Evolutionary conservation across 2,329 filamentous ascomycete species (phyloP), one percentile per base, ranked within the genome.

Genomic region (Monilinia fructicola): DNA sequence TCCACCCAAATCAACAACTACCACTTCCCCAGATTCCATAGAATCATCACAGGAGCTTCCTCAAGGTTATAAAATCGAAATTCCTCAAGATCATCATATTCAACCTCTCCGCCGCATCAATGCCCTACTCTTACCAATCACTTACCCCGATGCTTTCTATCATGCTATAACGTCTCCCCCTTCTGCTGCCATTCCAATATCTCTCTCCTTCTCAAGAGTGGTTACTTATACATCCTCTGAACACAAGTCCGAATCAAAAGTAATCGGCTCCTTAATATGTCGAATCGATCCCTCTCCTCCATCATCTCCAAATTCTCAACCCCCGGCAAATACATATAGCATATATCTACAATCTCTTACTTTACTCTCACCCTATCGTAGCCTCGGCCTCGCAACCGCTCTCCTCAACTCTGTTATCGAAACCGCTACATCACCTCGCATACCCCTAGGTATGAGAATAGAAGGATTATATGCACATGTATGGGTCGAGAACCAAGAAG

Each of bases 301-400:
- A 23, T 26, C 56, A 4, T 60, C 42, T 50, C 28, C 56, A 26
- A 18, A 60, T 38, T 7, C 56, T 10, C 11, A 52, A 64, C 11
- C 69, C 12, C 70, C 69, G 4, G 46, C 71, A 16, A 61, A 65
- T n/a, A 71, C 77, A 66, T 79, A 83, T 68, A 82, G 81, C 68
- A 78, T 90, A 9, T 90, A 90, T 77, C 85, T 90, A 71, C 87
- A 88, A 74, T 87, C 85, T 5, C 81, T 90, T 1, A 83, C 83
- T 52, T 80, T 90, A 2, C 82, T 89, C 16, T 84, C 86, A 10
- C 87, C 87, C 0, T 90, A 88, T 76, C 82, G 87, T 31, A 78
- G 79, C 3, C 79, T 87, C 48, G 87, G 87, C 0, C 80, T 90
- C 16, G 84, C 84, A 16, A 79, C 81, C n/a, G 82, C 84, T 31